Base-by-base conservation (phyloP, 805 yeast genomes). In the Wickerhamiella cacticola region DNA sequence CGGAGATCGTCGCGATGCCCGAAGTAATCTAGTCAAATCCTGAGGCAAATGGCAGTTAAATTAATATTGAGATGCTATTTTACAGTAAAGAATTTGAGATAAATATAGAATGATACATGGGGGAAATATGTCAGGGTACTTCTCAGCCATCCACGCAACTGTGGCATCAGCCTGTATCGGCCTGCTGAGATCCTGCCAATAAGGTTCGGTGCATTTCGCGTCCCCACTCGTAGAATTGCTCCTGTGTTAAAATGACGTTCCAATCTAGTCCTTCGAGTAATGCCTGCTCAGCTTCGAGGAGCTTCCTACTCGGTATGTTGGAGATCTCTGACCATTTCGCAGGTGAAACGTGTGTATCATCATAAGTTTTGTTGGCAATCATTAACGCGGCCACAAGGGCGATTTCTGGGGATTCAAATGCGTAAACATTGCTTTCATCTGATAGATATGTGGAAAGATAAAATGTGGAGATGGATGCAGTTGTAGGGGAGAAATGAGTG, bases 1-100 rank as follows among this genome's bases (percentile, higher is more conserved):
- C 15, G 50, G 45, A 22, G n/a, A 26, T 25, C 53, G 61, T 13
- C 53, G 60, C 10, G 61, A 57, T 88, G 58, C 57, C 43, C 35
- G 48, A 47, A 35, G 50, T 29, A 57, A 57, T 43, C 6, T 45
- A 3, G 58, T 52, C 10, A 15, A 39, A 25, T 7, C 28, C n/a
- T n/a, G n/a, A n/a, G n/a, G n/a, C n/a, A n/a, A n/a, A n/a, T n/a
- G n/a, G n/a, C n/a, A n/a, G n/a, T n/a, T n/a, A n/a, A n/a, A n/a
- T n/a, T n/a, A n/a, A n/a, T n/a, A n/a, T n/a, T 25, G 28, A 25
- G 28, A 25, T 25, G 10, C 28, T 25, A 7, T 25, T 10, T 7
- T 7, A 10, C 10, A 25, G 7, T 7, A 7, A 7, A 25, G 7
- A 25, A 7, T 7, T 25, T 7, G 7, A 25, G 7, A 25, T 25